Evolutionary conservation across 495 filamentous ascomycete genomes (phyloP).

Genomic region (Saxophila tyrrhenica): DNA sequence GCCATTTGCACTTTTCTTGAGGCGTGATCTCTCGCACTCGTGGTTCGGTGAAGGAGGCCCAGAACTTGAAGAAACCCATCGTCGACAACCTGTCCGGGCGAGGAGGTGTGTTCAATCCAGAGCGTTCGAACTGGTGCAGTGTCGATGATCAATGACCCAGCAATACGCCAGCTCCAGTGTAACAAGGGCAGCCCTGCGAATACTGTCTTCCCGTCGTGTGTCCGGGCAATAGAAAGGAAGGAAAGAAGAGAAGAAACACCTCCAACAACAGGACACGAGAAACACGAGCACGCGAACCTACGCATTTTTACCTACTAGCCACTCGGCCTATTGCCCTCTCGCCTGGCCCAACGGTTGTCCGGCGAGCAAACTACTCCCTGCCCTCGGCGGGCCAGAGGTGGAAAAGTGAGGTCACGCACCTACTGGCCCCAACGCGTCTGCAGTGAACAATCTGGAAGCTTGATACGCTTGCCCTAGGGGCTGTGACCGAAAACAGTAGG

Average conservation of each 20-base stretch:
- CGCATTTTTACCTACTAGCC: not conserved
- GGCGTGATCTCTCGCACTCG: not conserved
- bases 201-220: too few species aligned
- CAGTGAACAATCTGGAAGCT: not conserved
- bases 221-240: not conserved
- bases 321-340: not conserved
- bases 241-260: not conserved
- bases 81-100: not conserved
- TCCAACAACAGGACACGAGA: not conserved
- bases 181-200: too few species aligned
- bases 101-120: not conserved
- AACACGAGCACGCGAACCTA: not conserved
- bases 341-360: not conserved
- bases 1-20: not conserved
- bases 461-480: not conserved
- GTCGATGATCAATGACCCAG: not conserved
- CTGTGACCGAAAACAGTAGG: not conserved
- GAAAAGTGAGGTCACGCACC: not conserved
- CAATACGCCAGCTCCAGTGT: too few species aligned
- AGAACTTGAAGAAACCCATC: not conserved
- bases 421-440: not conserved
- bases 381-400: not conserved
- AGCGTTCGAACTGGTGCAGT: not conserved
- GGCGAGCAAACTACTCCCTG: not conserved
- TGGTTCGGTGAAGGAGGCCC: not conserved